Evolutionary conservation across 345 rosid genomes (phyloP).

Genomic region (Luvunga scandens): DNA sequence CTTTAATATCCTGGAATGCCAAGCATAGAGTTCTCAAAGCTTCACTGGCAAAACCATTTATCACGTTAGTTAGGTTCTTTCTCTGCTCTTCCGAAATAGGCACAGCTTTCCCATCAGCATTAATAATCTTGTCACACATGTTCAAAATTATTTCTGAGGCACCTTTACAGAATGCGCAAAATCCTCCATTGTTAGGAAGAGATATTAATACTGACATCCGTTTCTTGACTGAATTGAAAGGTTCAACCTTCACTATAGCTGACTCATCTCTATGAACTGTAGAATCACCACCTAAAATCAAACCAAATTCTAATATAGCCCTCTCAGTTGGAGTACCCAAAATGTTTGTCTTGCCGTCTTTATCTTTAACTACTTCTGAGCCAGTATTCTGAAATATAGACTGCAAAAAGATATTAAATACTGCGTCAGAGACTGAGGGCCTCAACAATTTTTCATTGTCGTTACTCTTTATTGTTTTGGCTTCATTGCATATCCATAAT

Average conservation of each 20-base stretch:
- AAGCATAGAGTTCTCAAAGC: constrained; percentile 74
- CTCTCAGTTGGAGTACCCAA: constrained; percentile 75
- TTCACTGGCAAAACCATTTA: constrained; percentile 58
- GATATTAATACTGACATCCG: constrained; percentile 67
- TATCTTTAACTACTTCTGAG: constrained; percentile 62
- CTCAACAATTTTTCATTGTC: constrained; percentile 24
- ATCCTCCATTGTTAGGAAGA: constrained; percentile 35
- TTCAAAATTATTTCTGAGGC: constrained; percentile 66
- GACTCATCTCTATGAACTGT: constrained; percentile 44
- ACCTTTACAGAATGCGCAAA: constrained; percentile 65
- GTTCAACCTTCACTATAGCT: constrained; percentile 61
- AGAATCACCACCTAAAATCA: constrained; percentile 61
- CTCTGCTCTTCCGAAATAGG: constrained; percentile 46
- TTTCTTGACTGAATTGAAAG: constrained; percentile 75
- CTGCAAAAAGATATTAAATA: constrained; percentile 45
- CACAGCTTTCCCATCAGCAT: constrained; percentile 39
- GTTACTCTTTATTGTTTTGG: constrained; percentile 18
- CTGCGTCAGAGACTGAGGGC: constrained; percentile 38
- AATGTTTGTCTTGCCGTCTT: constrained; percentile 53
- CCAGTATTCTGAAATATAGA: constrained; percentile 74
- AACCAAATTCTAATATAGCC: constrained; percentile 66
- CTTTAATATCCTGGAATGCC: constrained; percentile 55
- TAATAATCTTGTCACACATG: constrained; percentile 51
- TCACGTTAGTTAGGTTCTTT: constrained; percentile 37
- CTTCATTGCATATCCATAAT: constrained; percentile 51